These are phyloP conservation scores for Ogataea nonfermentans DNA, from an alignment of 805 yeast genomes.

Conservation along the genomic window DNA sequence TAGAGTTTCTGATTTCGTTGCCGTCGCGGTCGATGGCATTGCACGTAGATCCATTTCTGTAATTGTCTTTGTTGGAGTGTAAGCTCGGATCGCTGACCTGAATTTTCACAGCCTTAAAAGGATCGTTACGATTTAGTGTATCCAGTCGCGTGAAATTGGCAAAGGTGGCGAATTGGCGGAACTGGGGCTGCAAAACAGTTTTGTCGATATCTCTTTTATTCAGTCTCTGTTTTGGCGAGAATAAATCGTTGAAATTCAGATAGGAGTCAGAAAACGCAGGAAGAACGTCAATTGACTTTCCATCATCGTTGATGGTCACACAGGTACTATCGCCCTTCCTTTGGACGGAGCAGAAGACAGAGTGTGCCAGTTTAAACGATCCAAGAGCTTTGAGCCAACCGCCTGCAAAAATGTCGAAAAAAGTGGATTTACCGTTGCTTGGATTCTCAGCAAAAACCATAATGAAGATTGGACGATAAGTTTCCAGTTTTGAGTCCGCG, in stretches of 20 bases:
- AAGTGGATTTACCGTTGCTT: conserved; percentile 17
- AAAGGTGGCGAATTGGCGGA: conserved; percentile 18
- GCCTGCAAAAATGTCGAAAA: conserved; percentile 43
- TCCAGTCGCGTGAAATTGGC: conserved; percentile 14
- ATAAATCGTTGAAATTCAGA: conserved; percentile 18
- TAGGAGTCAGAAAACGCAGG: conserved; percentile 25
- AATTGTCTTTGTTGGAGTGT: conserved; percentile 18
- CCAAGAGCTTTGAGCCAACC: conserved; percentile 38
- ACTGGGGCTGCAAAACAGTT: conserved; percentile 15
- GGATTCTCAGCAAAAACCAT: conserved; percentile 35
- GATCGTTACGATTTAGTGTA: conserved; percentile 4
- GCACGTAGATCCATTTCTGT: conserved; percentile 20
- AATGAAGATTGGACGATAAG: conserved; percentile 38
- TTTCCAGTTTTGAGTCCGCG: conserved; percentile 17
- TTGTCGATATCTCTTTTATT: conserved; percentile 12
- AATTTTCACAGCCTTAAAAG: conserved; percentile 25
- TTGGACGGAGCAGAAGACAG: conserved; percentile 43
- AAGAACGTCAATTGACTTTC: conserved; percentile 29
- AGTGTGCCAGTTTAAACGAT: conserved; percentile 37
- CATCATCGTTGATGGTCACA: conserved; percentile 35
- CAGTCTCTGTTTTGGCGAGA: conserved; percentile 3
- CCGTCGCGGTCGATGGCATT: conserved; percentile 7
- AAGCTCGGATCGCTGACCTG: conserved; percentile 27
- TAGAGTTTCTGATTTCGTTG: conserved; percentile 5
- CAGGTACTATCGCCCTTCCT: conserved; percentile 36